These are phyloP conservation scores for Paracorniculantispora psalliotae DNA, from an alignment of 2,329 filamentous ascomycete genomes.

Conservation along the genomic window DNA sequence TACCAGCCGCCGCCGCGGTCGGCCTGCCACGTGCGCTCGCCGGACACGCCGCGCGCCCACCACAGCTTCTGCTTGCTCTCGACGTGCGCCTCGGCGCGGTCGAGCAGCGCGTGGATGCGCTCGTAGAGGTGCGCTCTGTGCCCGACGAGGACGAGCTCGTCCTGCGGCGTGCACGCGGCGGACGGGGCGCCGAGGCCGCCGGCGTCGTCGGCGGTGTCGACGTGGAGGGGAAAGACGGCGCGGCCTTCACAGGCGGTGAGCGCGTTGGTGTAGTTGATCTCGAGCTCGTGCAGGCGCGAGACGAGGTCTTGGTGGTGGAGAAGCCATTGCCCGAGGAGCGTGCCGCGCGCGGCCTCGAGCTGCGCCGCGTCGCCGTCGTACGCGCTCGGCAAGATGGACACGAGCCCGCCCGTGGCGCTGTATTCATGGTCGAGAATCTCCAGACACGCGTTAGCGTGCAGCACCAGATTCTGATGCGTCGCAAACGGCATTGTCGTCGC, in stretches of 20 bases:
- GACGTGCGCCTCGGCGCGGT: slow-evolving; percentile 39
- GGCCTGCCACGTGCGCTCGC: slow-evolving; percentile 32
- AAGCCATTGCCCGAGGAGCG: slow-evolving; percentile 54
- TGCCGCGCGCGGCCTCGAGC: slow-evolving; percentile 41
- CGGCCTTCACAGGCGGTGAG: slow-evolving; percentile 47
- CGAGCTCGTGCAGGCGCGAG: slow-evolving; percentile 52
- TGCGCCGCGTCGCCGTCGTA: slow-evolving; percentile 30
- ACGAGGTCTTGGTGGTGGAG: slow-evolving; percentile 49
- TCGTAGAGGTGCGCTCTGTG: slow-evolving; percentile 46
- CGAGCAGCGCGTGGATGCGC: slow-evolving; percentile 43
- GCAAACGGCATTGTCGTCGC: slow-evolving; percentile 33
- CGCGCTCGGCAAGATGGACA: slow-evolving; percentile 47
- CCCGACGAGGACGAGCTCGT: slow-evolving; percentile 51
- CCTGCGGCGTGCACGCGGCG: slow-evolving; percentile 52
- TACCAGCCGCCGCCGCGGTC: slow-evolving; percentile 26
- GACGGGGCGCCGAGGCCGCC: slow-evolving; percentile 22
- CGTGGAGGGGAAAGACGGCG: slow-evolving; percentile 50
- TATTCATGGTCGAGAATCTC: slow-evolving; percentile 58
- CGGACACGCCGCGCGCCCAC: slow-evolving; percentile 34
- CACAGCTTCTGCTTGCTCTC: slow-evolving; percentile 31
- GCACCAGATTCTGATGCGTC: slow-evolving; percentile 45
- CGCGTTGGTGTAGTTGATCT: slow-evolving; percentile 46
- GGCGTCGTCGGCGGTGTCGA: slow-evolving; percentile 28
- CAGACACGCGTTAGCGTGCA: slow-evolving; percentile 56
- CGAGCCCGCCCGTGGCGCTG: slow-evolving; percentile 48